These are phyloP conservation scores for Senna tora DNA, from an alignment of 306 rosid species.

Conservation along the genomic window DNA sequence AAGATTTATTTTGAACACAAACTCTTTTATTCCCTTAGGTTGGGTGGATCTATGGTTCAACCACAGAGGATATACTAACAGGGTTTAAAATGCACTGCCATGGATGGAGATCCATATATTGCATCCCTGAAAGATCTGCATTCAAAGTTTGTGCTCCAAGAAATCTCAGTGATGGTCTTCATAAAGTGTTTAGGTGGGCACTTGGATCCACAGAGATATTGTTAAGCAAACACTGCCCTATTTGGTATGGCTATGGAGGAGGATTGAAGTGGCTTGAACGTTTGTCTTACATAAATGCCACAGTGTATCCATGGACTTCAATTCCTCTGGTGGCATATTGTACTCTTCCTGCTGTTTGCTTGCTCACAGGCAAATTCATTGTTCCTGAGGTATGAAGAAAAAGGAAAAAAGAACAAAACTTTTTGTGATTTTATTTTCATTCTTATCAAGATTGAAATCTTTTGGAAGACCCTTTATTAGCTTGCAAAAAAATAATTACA, in stretches of 20 bases:
- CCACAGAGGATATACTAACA: constrained; percentile 68
- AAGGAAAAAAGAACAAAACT: too few species aligned
- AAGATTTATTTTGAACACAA: neutral
- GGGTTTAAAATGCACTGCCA: constrained; percentile 83
- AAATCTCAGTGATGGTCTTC: constrained; percentile 57
- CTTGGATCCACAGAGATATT: constrained; percentile 78
- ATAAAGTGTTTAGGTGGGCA: constrained; percentile 70
- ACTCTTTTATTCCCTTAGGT: constrained; percentile 45
- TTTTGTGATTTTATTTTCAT: too few species aligned
- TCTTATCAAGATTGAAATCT: too few species aligned
- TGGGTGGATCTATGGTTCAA: constrained; percentile 86
- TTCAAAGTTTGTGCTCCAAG: constrained; percentile 55
- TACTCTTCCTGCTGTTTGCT: constrained; percentile 71
- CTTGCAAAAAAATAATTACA: too few species aligned
- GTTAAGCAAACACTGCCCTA: constrained; percentile 74
- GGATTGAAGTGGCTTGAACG: constrained; percentile 72
- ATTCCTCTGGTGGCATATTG: constrained; percentile 74
- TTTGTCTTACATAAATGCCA: constrained; percentile 67
- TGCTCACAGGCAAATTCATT: constrained; percentile 73
- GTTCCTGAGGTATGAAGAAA: constrained; percentile 60
- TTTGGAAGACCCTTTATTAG: too few species aligned
- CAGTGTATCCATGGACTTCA: constrained; percentile 72
- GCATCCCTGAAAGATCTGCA: constrained; percentile 61
- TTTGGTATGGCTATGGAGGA: constrained; percentile 82
- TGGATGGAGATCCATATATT: constrained; percentile 83